Base-by-base conservation (phyloP, 2,329 filamentous ascomycete genomes). In the Sporothrix globosa region DNA sequence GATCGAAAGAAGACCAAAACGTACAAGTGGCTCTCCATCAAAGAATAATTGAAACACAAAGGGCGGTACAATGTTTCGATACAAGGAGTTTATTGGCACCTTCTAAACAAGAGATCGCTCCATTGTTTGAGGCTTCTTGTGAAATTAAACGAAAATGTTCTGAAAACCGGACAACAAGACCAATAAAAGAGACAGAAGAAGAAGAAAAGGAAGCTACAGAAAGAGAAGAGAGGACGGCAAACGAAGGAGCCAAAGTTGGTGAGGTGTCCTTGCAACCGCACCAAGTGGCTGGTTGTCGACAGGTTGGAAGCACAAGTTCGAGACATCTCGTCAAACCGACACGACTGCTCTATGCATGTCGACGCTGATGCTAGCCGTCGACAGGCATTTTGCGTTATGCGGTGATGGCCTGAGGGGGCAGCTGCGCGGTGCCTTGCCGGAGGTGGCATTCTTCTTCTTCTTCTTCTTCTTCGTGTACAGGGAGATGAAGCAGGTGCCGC, bases 401-500 rank as follows among this genome's bases (percentile, higher is more conserved):
- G 78, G 78, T 0, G 79, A 79, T 0, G 79, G 78, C 74, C 83
- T 83, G 24, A 84, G 77, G 72, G 83, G 83, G 69, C 82, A 84
- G 72, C 83, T 84, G 10, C 82, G 82, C 0, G 81, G 81, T 17
- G 82, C 81, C 2, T 69, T 71, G n/a, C 77, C 78, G 0, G 69
- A 61, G 0, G 73, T 54, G 6, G 82, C 82, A 6, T 67, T 72
- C 0, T 75, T 34, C 34, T 77, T 77, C 14, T 41, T 41, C n/a
- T n/a, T n/a, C n/a, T 67, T 72, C 0, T 75, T 34, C 34, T 77
- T 77, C 14, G 81, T 82, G 82, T 82, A 84, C 17, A 77, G 76
- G 2, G 82, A 81, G 69, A 84, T 80, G 74, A 80, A 83, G 72
- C 80, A 82, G 54, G 82, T 77, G 7, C 73, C 81, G 1, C 74